phyloP scores from a whole-genome alignment of 805 yeast species.

The Metschnikowia orientalis region DNA sequence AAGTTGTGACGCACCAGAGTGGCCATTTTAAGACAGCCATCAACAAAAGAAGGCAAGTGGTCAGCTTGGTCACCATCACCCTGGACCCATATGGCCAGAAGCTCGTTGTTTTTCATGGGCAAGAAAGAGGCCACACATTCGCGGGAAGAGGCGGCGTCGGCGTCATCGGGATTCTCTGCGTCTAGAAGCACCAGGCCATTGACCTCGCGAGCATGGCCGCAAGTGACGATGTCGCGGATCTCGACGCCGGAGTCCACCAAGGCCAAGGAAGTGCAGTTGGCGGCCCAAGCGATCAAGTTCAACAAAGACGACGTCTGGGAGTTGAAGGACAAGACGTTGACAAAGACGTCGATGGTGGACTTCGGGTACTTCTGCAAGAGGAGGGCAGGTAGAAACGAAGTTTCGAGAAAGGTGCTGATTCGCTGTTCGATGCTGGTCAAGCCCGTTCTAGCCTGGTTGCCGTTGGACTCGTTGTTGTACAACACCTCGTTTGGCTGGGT shows the following conservation, averaged over 20 bases:
- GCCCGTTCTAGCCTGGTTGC: conserved; percentile 27
- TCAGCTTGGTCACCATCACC: conserved; percentile 27
- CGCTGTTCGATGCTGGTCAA: conserved; percentile 42
- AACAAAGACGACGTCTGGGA: conserved; percentile 25
- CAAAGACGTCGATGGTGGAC: conserved; percentile 75
- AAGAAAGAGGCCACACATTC: conserved; percentile 44
- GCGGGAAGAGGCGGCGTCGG: conserved; percentile 5
- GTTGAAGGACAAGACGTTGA: conserved; percentile 56
- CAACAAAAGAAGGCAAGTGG: conserved; percentile 27
- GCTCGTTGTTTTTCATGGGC: conserved; percentile 50
- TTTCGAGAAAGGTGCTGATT: conserved; percentile 47
- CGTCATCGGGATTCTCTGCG: conserved; percentile 9
- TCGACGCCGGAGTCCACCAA: conserved; percentile 84
- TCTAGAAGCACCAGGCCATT: conserved; percentile 9
- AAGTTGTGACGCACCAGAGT: conserved; percentile 40
- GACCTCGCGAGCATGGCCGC: conserved; percentile 44
- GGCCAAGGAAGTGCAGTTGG: conserved; percentile 68
- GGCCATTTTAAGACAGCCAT: conserved; percentile 44
- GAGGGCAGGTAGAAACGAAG: conserved; percentile 50
- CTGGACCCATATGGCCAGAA: conserved; percentile 56
- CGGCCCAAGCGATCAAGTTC: conserved; percentile 46
- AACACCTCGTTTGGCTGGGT: conserved; percentile 35
- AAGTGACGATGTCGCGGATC: conserved; percentile 67
- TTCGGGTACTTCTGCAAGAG: conserved; percentile 78
- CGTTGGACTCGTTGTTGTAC: conserved; percentile 24